Evolutionary conservation across 2,329 filamentous ascomycete species (phyloP).

Genomic region (Cordyceps cateniannulata): DNA sequence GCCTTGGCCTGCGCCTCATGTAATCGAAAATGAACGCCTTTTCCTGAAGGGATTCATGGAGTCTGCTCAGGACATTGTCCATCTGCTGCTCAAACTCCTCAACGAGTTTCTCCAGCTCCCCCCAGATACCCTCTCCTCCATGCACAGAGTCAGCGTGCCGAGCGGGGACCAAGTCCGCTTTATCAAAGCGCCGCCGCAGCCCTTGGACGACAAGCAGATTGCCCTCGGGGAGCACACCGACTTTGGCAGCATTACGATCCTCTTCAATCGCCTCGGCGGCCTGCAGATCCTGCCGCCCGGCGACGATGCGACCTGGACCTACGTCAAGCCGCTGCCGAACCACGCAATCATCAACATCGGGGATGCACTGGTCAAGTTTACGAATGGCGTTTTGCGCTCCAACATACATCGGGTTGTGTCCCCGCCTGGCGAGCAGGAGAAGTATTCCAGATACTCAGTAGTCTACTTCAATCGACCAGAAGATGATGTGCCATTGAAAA

Average conservation of each 20-base stretch:
- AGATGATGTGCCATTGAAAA: not conserved
- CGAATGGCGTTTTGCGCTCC: slow-evolving; percentile 7
- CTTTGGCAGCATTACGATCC: slow-evolving; percentile 31
- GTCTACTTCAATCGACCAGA: slow-evolving; percentile 9
- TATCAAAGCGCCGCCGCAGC: slow-evolving; percentile 10
- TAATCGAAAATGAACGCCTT: not conserved
- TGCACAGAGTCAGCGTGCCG: not conserved
- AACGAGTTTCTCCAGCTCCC: slow-evolving; percentile 5
- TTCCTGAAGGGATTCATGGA: not conserved
- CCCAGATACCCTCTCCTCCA: not conserved
- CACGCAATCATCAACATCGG: slow-evolving; percentile 9
- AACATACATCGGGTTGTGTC: slow-evolving; percentile 10
- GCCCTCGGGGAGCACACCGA: slow-evolving; percentile 28
- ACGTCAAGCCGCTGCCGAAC: slow-evolving; percentile 5
- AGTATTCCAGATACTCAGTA: not conserved
- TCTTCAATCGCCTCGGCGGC: slow-evolving; percentile 33
- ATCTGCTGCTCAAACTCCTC: not conserved
- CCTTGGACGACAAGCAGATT: slow-evolving; percentile 2
- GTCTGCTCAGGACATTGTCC: not conserved
- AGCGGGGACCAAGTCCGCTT: slow-evolving; percentile 7
- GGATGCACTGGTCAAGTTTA: slow-evolving; percentile 10
- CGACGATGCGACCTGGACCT: slow-evolving; percentile 1
- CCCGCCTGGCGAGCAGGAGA: not conserved
- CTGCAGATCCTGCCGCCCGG: slow-evolving; percentile 29
- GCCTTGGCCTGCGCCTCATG: slow-evolving; percentile 1